Evolutionary conservation across 192 early-diverging fungal species (phyloP).

Genomic region (Spizellomyces sp.): DNA sequence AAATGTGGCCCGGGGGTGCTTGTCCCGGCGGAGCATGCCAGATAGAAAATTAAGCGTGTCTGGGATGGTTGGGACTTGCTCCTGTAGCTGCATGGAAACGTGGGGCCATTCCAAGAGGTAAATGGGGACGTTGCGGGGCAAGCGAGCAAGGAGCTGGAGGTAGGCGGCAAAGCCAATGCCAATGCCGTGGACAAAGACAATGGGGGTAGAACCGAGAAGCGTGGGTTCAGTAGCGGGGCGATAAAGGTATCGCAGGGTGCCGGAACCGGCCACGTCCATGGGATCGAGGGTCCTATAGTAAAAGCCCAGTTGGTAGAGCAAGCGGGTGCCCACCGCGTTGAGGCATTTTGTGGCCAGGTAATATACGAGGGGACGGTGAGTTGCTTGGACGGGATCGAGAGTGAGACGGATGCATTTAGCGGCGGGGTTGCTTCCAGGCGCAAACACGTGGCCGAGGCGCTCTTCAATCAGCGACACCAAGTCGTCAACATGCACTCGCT

Average conservation of each 20-base stretch:
- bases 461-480: conserved; percentile 9
- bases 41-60: conserved; percentile 55
- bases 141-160: conserved; percentile 51
- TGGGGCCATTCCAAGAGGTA: conserved; percentile 55
- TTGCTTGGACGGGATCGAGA: conserved; percentile 59
- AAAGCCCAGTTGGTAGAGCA: conserved; percentile 9
- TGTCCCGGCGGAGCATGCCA: conserved; percentile 46
- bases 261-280: conserved; percentile 2
- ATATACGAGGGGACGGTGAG: conserved; percentile 60
- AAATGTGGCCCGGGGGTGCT: conserved; percentile 56
- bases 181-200: conserved; percentile 48
- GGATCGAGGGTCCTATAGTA: conserved; percentile 1
- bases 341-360: conserved; percentile 44
- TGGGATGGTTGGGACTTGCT: conserved; percentile 54
- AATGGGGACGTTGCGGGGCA: conserved; percentile 37
- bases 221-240: conserved; percentile 9
- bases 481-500: not conserved
- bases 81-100: conserved; percentile 66
- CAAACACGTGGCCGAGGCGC: not conserved
- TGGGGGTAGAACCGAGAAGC: conserved; percentile 7
- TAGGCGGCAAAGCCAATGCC: conserved; percentile 65
- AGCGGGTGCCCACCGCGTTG: not conserved
- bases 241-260: conserved; percentile 2
- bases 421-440: conserved; percentile 1
- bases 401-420: conserved; percentile 55